These are phyloP conservation scores for Dactylellina sp. DNA, from an alignment of 2,329 filamentous ascomycete genomes.

Conservation along the genomic window DNA sequence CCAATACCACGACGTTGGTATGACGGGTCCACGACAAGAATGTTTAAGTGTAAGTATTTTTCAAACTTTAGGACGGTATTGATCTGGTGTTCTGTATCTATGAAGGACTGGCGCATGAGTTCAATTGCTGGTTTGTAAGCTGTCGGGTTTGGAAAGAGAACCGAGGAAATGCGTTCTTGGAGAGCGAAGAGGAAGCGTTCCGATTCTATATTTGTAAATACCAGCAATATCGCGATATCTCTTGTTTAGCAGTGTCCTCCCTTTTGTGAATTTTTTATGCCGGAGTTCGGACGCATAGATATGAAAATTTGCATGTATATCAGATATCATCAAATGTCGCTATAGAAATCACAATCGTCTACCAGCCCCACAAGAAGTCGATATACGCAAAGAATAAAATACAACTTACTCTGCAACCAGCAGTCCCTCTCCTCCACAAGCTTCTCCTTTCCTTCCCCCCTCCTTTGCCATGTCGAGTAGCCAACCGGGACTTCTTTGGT, in stretches of 20 bases:
- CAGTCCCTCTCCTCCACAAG: constrained; percentile 19
- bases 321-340: too few relatives aligned
- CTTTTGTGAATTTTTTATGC: background rate
- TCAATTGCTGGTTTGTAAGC: constrained; percentile 37
- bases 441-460: constrained; percentile 1
- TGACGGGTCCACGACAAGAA: constrained; percentile 44
- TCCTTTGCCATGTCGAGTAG: constrained; percentile 43
- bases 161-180: constrained; percentile 15
- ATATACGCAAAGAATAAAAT: background rate
- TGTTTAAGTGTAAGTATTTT: constrained; percentile 48
- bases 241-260: constrained; percentile 2
- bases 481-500: constrained; percentile 18
- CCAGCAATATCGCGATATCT: constrained; percentile 15
- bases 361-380: too few relatives aligned
- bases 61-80: constrained; percentile 20
- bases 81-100: constrained; percentile 16
- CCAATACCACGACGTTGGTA: constrained; percentile 50
- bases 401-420: constrained; percentile 47
- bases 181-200: constrained; percentile 49
- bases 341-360: background rate
- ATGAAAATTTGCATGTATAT: background rate
- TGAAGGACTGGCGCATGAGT: constrained; percentile 42
- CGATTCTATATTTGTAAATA: constrained; percentile 44
- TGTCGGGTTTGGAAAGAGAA: constrained; percentile 37
- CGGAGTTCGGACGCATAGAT: background rate